Evolutionary conservation across 2,329 filamentous ascomycete species (phyloP), one percentile per base, ranked within the genome.

Genomic region (Trichoderma sp.): DNA sequence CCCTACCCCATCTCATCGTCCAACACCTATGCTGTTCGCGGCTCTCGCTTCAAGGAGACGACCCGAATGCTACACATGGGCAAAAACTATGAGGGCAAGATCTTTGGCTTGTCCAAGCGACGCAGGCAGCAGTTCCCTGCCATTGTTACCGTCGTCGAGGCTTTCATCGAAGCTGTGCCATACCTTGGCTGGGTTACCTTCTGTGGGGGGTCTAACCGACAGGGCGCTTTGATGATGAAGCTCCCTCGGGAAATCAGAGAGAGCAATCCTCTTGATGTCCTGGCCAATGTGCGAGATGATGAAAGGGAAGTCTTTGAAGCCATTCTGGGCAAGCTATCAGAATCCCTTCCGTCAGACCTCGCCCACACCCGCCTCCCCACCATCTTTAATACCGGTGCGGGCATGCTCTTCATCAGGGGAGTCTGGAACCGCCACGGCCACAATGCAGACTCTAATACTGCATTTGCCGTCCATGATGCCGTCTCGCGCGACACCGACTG

Each of bases 1-100:
- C 92, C 92, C 0, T 97, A 97, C 76, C 94, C 94, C 0, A 91
- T 97, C 29, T 87, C 92, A 0, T 89, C 90, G 22, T 90, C 95
- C 77, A 94, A 93, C 70, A 90, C 91, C 2, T 97, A 95, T 78
- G 86, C 83, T 9, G 91, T 89, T 1, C 78, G 84, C 0, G 86
- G 87, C 12, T 75, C 81, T 3, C 81, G 86, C 3, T 96, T 97
- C 74, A 80, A 78, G 53, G 76, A 84, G 70, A 85, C 83, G 27
- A 76, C 79, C 32, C 75, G 80, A 64, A 86, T 89, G 86, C 80
- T 83, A 17, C 77, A 79, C 12, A 72, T 83, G 54, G 87, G 89
- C 74, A 75, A 80, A 10, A 76, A 80, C 54, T 79, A 84, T 57
- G 78, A 83, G 1, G 84, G 80, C 19, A 87, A 88, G 71, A 87